A percentile compares a stretch with the other conserved stretches of the same genome.
These are phyloP conservation scores for Vigna mungo DNA, from an alignment of 306 rosid genomes.

Conservation along the genomic window DNA sequence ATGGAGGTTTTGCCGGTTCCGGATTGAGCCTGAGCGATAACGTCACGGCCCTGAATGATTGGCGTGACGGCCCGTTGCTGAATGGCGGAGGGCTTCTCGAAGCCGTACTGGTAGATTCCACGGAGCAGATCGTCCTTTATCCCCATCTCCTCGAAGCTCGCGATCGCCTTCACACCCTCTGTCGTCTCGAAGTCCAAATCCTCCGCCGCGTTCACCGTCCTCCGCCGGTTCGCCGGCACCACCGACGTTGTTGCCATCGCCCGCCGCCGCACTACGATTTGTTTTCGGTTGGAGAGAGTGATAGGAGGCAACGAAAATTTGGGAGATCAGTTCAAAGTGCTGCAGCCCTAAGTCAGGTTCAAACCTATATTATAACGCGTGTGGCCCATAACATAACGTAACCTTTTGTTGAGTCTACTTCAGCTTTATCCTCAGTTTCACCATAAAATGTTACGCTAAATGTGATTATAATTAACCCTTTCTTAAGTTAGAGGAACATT, in stretches of 20 bases:
- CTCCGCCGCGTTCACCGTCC: conserved; percentile 54
- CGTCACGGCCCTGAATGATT: conserved; percentile 92
- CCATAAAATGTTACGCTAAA: too few species aligned
- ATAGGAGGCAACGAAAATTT: not conserved
- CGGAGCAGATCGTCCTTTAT: conserved; percentile 88
- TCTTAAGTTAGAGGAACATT: too few species aligned
- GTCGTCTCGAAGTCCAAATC: conserved; percentile 89
- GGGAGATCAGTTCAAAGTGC: not conserved
- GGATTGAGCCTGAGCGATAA: conserved; percentile 98
- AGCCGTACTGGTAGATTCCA: conserved; percentile 88
- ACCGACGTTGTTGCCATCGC: conserved; percentile 64
- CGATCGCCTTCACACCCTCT: conserved; percentile 79
- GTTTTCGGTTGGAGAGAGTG: not conserved
- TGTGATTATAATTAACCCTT: too few species aligned
- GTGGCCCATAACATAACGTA: not conserved
- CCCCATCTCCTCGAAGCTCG: conserved; percentile 92
- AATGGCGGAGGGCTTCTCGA: conserved; percentile 97
- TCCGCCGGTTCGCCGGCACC: conserved; percentile 77
- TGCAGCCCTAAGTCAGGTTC: not conserved
- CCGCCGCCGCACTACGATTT: not conserved
- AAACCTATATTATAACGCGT: not conserved
- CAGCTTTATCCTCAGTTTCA: too few species aligned
- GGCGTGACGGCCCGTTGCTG: conserved; percentile 97
- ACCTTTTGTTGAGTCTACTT: not conserved
- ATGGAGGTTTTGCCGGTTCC: conserved; percentile 98